Percentiles rank a stretch among this genome's conserved stretches.
Evolutionary conservation across 257 asterid species (phyloP).

Genomic region (Vinca minor): DNA sequence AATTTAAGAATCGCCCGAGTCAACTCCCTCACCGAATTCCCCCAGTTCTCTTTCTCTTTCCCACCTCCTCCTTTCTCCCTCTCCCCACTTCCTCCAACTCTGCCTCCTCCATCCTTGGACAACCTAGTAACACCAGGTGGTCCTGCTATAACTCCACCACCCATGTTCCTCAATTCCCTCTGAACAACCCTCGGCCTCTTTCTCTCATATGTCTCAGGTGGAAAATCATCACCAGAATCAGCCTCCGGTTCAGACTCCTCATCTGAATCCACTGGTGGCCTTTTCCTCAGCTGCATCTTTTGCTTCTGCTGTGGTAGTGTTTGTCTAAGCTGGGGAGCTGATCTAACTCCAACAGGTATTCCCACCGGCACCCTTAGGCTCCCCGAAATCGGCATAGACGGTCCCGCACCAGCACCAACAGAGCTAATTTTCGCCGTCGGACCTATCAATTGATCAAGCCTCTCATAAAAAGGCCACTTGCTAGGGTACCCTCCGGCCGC

Average conservation of each 20-base stretch:
- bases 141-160: too few relatives aligned
- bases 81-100: slow-evolving; percentile 10
- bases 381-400: background rate
- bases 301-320: slow-evolving; percentile 16
- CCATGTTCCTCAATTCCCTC: slow-evolving; percentile 13
- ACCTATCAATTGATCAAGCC: slow-evolving; percentile 60
- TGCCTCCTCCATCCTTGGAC: slow-evolving; percentile 9
- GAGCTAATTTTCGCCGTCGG: slow-evolving; percentile 30
- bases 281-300: slow-evolving; percentile 23
- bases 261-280: slow-evolving; percentile 29
- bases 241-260: slow-evolving; percentile 51
- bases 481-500: slow-evolving; percentile 48
- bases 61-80: slow-evolving; percentile 26
- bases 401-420: slow-evolving; percentile 16
- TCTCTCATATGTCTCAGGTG: slow-evolving; percentile 42
- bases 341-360: slow-evolving; percentile 33
- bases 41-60: slow-evolving; percentile 35
- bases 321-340: slow-evolving; percentile 24
- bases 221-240: slow-evolving; percentile 55
- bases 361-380: slow-evolving; percentile 33
- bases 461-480: slow-evolving; percentile 58
- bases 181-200: slow-evolving; percentile 42
- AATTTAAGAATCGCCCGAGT: slow-evolving; percentile 56
- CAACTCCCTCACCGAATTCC: slow-evolving; percentile 50
- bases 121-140: background rate